These are phyloP conservation scores for Tylopilus rubrobrunneus DNA, from an alignment of 768 basidiomycete species.

Conservation along the genomic window DNA sequence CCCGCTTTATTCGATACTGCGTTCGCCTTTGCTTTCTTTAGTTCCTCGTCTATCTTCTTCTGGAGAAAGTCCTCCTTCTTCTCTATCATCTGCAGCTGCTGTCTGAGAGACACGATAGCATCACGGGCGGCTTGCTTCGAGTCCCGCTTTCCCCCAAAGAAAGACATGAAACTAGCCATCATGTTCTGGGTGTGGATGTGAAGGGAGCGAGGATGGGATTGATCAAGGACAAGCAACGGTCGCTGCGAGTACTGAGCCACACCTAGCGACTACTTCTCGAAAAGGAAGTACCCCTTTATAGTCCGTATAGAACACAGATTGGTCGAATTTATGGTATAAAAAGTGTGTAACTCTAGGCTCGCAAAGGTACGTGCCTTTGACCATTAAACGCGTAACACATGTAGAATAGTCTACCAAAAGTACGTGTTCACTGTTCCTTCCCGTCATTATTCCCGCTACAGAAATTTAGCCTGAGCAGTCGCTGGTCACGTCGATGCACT, in stretches of 20 bases:
- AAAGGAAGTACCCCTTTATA: constrained; percentile 24
- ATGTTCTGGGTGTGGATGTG: constrained; percentile 30
- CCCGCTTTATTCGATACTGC: constrained; percentile 91
- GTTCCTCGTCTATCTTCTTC: constrained; percentile 95
- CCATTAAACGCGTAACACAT: constrained; percentile 23
- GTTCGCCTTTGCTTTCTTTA: constrained; percentile 87
- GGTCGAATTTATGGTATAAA: constrained; percentile 29
- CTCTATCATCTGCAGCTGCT: constrained; percentile 95
- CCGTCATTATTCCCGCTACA: constrained; percentile 13
- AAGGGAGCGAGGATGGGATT: not conserved
- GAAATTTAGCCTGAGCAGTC: constrained; percentile 10
- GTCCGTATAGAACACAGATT: not conserved
- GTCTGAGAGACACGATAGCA: constrained; percentile 88
- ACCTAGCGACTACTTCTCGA: constrained; percentile 17
- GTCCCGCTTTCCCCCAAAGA: constrained; percentile 81
- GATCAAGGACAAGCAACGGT: constrained; percentile 2
- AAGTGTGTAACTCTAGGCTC: constrained; percentile 20
- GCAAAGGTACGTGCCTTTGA: constrained; percentile 17
- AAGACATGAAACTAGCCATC: constrained; percentile 82
- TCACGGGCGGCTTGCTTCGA: constrained; percentile 83
- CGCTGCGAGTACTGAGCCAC: constrained; percentile 12
- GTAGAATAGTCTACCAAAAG: constrained; percentile 25
- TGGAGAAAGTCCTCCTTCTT: constrained; percentile 98
- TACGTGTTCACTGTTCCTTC: constrained; percentile 25
- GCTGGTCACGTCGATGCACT: constrained; percentile 16